Percentiles rank a stretch among this genome's conserved stretches.
Evolutionary conservation across 352 stramenopile species (phyloP).

Genomic region (Globisporangium barbulae): DNA sequence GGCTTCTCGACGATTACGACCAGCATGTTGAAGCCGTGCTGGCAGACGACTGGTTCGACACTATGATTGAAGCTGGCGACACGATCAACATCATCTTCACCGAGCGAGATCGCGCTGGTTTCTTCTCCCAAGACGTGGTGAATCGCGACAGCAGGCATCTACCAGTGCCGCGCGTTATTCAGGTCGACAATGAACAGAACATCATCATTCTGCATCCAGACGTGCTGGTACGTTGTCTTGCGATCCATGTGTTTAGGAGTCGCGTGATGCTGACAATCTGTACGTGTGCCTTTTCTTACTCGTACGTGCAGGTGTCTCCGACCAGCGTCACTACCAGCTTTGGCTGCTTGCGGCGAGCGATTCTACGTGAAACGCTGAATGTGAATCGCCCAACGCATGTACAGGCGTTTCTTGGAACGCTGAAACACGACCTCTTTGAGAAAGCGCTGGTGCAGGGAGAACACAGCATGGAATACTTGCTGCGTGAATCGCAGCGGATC

Average conservation of each 20-base stretch:
- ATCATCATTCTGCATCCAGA: conserved; percentile 72
- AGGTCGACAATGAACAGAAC: conserved; percentile 54
- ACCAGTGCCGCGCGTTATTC: conserved; percentile 18
- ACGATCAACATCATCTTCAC: conserved; percentile 80
- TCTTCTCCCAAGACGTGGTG: conserved; percentile 36
- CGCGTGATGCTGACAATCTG: neutral
- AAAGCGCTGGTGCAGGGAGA: conserved; percentile 38
- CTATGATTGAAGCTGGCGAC: conserved; percentile 63
- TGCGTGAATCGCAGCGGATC: conserved; percentile 41
- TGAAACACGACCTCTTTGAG: conserved; percentile 87
- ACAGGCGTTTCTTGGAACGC: conserved; percentile 66
- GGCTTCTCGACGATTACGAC: conserved; percentile 67
- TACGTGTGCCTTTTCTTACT: too few relatives aligned
- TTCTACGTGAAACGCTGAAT: conserved; percentile 64
- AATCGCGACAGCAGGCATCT: conserved; percentile 3
- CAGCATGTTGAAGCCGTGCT: conserved; percentile 55
- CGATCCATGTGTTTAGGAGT: neutral
- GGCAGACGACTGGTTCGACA: conserved; percentile 75
- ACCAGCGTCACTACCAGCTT: conserved; percentile 81
- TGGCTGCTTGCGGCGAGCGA: conserved; percentile 57
- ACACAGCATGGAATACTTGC: conserved; percentile 29
- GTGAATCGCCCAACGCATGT: conserved; percentile 53
- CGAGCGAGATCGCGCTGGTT: conserved; percentile 35
- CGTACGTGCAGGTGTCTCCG: conserved; percentile 55
- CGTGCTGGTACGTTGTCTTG: conserved; percentile 46